These are phyloP conservation scores for Lasiodiplodia hormozganensis DNA, from an alignment of 2,329 filamentous ascomycete species.

Conservation along the genomic window DNA sequence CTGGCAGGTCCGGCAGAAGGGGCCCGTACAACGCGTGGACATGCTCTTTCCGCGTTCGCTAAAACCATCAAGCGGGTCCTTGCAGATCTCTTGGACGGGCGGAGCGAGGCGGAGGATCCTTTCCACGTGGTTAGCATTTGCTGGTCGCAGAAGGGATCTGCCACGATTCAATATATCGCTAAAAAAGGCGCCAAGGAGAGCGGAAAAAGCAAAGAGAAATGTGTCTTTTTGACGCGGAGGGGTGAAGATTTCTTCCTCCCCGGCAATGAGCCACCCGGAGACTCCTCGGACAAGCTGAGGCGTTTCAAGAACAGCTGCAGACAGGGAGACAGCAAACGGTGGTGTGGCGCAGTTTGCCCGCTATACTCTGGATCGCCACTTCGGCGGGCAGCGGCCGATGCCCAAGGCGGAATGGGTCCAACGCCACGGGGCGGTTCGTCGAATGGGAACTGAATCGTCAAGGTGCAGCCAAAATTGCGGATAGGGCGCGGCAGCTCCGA, in stretches of 20 bases:
- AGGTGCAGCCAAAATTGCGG: background rate
- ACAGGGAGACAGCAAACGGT: background rate
- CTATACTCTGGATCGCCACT: background rate
- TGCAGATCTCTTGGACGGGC: background rate
- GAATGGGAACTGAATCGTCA: background rate
- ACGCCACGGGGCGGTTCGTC: background rate
- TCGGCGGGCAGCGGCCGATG: background rate
- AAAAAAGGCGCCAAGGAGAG: background rate
- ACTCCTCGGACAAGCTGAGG: background rate
- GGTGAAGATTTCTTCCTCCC: background rate
- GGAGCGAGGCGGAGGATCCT: background rate
- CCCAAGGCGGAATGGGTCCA: background rate
- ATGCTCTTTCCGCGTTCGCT: background rate
- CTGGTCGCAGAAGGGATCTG: conserved; percentile 12
- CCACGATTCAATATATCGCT: conserved; percentile 11
- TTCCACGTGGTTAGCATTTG: conserved; percentile 12
- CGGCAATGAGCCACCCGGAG: no score
- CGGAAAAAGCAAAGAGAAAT: background rate
- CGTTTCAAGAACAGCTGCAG: no score
- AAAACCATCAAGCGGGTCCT: background rate
- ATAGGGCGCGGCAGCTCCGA: background rate
- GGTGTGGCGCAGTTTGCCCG: conserved; percentile 1
- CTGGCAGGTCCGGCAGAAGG: no score
- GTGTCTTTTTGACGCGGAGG: background rate
- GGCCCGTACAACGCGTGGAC: no score